These are phyloP conservation scores for Penicillium paradoxum DNA, from an alignment of 495 filamentous ascomycete genomes.

Conservation along the genomic window DNA sequence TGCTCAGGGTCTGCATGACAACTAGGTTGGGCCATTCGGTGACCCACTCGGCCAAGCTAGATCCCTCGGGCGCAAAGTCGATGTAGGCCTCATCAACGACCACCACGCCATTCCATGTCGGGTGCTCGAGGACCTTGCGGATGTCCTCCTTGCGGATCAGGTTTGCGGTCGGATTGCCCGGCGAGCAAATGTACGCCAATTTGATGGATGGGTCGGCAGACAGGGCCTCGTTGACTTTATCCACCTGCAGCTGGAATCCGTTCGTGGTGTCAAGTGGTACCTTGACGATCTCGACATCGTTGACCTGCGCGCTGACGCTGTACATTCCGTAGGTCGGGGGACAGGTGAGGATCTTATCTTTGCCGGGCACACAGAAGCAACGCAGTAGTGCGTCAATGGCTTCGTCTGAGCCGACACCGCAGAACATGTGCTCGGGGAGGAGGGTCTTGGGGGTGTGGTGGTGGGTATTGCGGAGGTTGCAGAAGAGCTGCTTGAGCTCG, in stretches of 20 bases:
- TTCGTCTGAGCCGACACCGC: constrained; percentile 94
- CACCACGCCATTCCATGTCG: constrained; percentile 91
- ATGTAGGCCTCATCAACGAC: constrained; percentile 96
- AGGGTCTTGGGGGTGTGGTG: constrained; percentile 70
- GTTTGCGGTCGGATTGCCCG: constrained; percentile 86
- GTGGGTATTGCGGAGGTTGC: constrained; percentile 82
- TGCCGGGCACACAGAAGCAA: constrained; percentile 83
- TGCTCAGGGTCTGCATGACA: constrained; percentile 95
- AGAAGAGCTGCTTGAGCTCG: constrained; percentile 80
- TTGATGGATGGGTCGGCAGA: constrained; percentile 68
- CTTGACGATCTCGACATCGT: constrained; percentile 81
- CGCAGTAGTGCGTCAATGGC: constrained; percentile 90
- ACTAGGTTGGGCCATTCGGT: constrained; percentile 92
- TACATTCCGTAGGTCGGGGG: constrained; percentile 99
- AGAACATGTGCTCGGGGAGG: constrained; percentile 78
- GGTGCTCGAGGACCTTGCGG: constrained; percentile 69
- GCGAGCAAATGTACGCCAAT: constrained; percentile 84
- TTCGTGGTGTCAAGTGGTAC: constrained; percentile 63
- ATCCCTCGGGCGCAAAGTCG: constrained; percentile 78
- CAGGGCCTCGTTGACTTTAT: constrained; percentile 61
- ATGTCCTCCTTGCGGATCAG: constrained; percentile 75
- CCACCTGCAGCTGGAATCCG: constrained; percentile 65
- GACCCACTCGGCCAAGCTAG: constrained; percentile 89
- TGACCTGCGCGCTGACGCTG: constrained; percentile 84
- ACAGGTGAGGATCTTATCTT: constrained; percentile 86